Evolutionary conservation across 208 protist genomes (phyloP).

Genomic region (Trypanosoma platydactyli): DNA sequence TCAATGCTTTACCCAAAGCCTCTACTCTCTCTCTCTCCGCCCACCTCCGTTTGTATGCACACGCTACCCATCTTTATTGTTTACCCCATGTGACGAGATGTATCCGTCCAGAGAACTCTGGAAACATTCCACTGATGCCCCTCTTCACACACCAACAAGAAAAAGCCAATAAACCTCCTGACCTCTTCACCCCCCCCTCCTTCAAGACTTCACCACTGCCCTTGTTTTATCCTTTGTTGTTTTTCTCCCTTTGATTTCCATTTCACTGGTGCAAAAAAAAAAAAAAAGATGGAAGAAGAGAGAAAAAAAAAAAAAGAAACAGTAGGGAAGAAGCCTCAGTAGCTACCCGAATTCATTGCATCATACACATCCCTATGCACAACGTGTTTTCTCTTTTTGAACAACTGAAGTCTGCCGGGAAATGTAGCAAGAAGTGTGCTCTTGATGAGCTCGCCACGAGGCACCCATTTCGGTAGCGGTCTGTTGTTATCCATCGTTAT

Average conservation of each 20-base stretch:
- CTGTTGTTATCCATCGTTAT: conserved; percentile 76
- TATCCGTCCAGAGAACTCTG: too few relatives aligned
- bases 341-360: conserved; percentile 78
- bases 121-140: too few relatives aligned
- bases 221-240: background rate
- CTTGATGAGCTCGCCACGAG: conserved; percentile 79
- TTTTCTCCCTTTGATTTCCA: conserved; percentile 3
- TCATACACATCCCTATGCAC: conserved; percentile 85
- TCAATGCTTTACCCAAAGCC: too few relatives aligned
- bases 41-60: background rate
- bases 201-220: background rate
- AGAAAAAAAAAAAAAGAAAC: background rate
- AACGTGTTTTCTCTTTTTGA: conserved; percentile 52
- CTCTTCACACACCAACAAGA: background rate
- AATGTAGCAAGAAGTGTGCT: conserved; percentile 70
- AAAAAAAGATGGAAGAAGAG: background rate
- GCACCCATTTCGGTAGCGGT: conserved; percentile 80
- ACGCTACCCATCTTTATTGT: too few relatives aligned
- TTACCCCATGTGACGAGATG: too few relatives aligned
- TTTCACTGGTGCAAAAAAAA: too few relatives aligned
- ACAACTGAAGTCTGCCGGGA: conserved; percentile 41
- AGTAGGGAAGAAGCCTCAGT: conserved; percentile 30
- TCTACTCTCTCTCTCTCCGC: background rate
- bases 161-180: background rate
- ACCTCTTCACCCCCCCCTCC: background rate